A percentile compares a stretch with the other conserved stretches of the same genome.
Evolutionary conservation across 192 early-diverging fungal genomes (phyloP).

Genomic region (Coemansia sp.): DNA sequence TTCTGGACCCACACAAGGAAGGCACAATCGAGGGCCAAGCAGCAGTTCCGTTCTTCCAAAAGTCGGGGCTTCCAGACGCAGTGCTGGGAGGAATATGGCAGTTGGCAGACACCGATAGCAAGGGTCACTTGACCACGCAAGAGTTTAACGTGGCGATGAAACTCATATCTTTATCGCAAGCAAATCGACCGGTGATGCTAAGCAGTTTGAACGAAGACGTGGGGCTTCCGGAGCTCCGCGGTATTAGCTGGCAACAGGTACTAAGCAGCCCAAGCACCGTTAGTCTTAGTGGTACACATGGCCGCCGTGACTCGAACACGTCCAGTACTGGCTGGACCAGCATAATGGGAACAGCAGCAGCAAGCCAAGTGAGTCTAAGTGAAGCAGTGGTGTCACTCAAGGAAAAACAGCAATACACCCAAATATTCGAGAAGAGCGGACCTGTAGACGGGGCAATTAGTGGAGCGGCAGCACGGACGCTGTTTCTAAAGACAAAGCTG

Average conservation of each 20-base stretch:
- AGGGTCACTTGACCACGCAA: conserved; percentile 67
- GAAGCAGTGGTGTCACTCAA: conserved; percentile 34
- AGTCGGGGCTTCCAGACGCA: conserved; percentile 62
- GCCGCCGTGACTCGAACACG: conserved; percentile 36
- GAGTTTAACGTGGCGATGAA: conserved; percentile 83
- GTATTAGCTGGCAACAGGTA: conserved; percentile 35
- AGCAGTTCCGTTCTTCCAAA: conserved; percentile 73
- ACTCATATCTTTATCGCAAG: conserved; percentile 83
- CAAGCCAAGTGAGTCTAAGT: conserved; percentile 5
- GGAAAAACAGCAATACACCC: conserved; percentile 62
- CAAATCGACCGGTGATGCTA: conserved; percentile 59
- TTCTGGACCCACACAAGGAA: conserved; percentile 60
- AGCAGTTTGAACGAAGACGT: conserved; percentile 47
- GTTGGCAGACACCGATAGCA: conserved; percentile 71
- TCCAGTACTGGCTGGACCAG: conserved; percentile 45
- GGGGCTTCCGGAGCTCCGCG: conserved; percentile 62
- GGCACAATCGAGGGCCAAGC: conserved; percentile 66
- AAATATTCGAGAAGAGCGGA: conserved; percentile 59
- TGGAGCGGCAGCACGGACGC: conserved; percentile 67
- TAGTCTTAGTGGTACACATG: conserved; percentile 10
- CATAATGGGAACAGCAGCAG: neutral
- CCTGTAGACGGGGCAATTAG: conserved; percentile 58
- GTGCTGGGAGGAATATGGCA: conserved; percentile 83
- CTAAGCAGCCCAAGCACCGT: conserved; percentile 7
- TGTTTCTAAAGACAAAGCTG: conserved; percentile 82